Percentiles rank a stretch among this genome's conserved stretches.
Evolutionary conservation across 2,329 filamentous ascomycete species (phyloP).

Genomic region (Pseudogymnoascus sp.): DNA sequence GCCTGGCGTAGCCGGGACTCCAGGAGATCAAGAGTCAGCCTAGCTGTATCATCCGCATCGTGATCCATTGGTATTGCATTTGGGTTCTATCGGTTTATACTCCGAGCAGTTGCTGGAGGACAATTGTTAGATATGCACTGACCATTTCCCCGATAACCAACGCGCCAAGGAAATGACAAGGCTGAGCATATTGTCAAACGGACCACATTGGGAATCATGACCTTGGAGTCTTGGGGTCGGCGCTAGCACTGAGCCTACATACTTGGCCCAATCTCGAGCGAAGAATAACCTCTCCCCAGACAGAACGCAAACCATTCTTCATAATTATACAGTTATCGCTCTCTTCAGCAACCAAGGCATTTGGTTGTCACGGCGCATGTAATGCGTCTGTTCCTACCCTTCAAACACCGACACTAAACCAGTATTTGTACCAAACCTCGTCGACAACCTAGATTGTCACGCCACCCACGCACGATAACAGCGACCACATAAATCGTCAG

Average conservation of each 20-base stretch:
- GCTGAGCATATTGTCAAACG: conserved; percentile 1
- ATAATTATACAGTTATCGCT: neutral
- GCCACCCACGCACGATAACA: neutral
- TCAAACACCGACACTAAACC: neutral
- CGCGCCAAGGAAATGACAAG: neutral
- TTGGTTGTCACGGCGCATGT: neutral
- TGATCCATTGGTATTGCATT: conserved; percentile 10
- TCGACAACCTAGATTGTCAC: neutral
- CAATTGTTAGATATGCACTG: neutral
- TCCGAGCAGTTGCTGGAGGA: neutral
- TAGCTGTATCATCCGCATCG: conserved; percentile 26
- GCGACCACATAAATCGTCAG: conserved; percentile 1
- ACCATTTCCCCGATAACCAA: conserved; percentile 1
- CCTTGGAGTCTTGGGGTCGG: conserved; percentile 7
- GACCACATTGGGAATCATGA: conserved; percentile 3
- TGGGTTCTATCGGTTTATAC: neutral
- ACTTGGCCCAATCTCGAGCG: conserved; percentile 9
- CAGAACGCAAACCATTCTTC: neutral
- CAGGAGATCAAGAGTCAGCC: conserved; percentile 27
- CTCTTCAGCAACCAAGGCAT: neutral
- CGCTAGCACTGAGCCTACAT: conserved; percentile 4
- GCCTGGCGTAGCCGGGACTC: conserved; percentile 26
- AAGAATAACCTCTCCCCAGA: neutral
- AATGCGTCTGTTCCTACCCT: neutral
- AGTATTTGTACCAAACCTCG: neutral